Conservation (phyloP, 768 basidiomycete species). For the Cubamyces sp. region DNA sequence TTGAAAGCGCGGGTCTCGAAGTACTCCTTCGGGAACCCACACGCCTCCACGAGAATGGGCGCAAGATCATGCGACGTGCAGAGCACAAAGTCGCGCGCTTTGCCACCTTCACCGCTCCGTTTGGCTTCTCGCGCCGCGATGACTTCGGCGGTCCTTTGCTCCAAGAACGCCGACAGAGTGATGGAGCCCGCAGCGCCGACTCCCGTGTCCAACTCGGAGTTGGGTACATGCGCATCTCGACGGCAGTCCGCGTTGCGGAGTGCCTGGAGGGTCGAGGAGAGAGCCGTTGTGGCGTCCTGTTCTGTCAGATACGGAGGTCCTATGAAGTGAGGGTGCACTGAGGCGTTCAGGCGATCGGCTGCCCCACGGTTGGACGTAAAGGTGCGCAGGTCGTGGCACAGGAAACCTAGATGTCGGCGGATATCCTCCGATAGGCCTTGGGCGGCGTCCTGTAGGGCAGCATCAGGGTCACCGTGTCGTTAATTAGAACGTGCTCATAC, state of each 20-base stretch:
- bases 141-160: not conserved
- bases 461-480: too few relatives aligned
- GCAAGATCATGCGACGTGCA: constrained; percentile 13
- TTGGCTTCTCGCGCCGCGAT: not conserved
- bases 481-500: too few relatives aligned
- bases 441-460: not conserved
- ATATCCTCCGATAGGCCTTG: not conserved
- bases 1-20: constrained; percentile 2
- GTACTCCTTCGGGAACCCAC: constrained; percentile 1
- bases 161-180: not conserved
- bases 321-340: not conserved
- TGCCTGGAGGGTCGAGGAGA: not conserved
- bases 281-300: not conserved
- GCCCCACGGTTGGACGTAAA: not conserved
- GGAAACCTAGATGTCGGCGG: not conserved
- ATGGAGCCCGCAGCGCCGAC: not conserved
- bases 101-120: not conserved
- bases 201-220: not conserved
- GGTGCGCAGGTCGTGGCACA: not conserved
- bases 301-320: not conserved
- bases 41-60: constrained; percentile 5
- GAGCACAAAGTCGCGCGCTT: constrained; percentile 12
- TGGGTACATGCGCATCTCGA: not conserved
- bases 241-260: not conserved
- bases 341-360: not conserved